A percentile compares a stretch with the other conserved stretches of the same genome.
These are phyloP conservation scores for Curvularia sp. DNA, from an alignment of 2,329 filamentous ascomycete genomes.

Conservation along the genomic window DNA sequence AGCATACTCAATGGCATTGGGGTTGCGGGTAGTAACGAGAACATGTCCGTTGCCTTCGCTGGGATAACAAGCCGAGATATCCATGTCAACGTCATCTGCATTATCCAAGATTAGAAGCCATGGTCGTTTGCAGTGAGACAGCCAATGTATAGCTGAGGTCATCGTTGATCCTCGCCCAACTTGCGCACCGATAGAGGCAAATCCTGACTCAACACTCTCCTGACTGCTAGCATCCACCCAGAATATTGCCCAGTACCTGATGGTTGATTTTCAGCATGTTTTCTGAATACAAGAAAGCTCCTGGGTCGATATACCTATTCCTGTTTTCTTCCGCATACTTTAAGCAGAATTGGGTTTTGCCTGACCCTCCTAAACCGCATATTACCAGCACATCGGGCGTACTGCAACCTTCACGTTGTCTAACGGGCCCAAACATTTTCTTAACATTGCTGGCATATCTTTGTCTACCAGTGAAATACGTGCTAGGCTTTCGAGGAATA, in stretches of 20 bases:
- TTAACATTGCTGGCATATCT: neutral
- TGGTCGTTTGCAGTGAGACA: slow-evolving; percentile 24
- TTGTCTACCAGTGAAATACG: neutral
- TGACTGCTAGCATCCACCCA: slow-evolving; percentile 46
- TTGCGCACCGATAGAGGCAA: slow-evolving; percentile 34
- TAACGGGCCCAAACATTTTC: neutral
- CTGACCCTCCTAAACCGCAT: slow-evolving; percentile 51
- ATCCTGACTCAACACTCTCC: slow-evolving; percentile 33
- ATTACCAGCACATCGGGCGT: slow-evolving; percentile 40
- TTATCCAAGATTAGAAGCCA: slow-evolving; percentile 43
- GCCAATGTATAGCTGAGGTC: slow-evolving; percentile 32
- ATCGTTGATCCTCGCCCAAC: slow-evolving; percentile 36
- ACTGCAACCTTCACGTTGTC: no score
- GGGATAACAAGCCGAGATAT: slow-evolving; percentile 31
- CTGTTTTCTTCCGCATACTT: slow-evolving; percentile 50
- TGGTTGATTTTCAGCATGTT: slow-evolving; percentile 2
- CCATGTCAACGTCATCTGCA: slow-evolving; percentile 32
- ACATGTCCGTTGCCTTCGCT: slow-evolving; percentile 33
- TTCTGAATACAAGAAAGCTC: neutral
- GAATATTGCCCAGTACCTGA: slow-evolving; percentile 47
- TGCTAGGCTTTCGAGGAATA: neutral
- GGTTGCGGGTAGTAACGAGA: slow-evolving; percentile 39
- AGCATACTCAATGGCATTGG: slow-evolving; percentile 22
- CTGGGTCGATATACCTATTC: slow-evolving; percentile 36
- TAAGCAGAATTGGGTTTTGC: slow-evolving; percentile 51